Percentiles rank a stretch among this genome's conserved stretches.
These are phyloP conservation scores for Colletotrichum sp. DNA, from an alignment of 2,329 filamentous ascomycete genomes.

Conservation along the genomic window DNA sequence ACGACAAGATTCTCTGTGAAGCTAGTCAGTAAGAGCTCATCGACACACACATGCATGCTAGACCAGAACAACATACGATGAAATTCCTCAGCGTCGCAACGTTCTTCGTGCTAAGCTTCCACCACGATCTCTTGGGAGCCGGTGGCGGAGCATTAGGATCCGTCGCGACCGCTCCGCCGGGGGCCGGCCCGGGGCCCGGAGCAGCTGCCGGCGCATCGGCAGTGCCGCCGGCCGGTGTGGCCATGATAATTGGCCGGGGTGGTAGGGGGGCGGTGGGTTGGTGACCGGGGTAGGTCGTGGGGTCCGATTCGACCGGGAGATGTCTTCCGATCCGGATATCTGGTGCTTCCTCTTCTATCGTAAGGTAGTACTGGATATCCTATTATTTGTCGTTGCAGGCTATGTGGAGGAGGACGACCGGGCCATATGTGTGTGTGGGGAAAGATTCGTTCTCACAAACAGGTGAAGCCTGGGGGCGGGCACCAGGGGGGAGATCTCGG, in stretches of 20 bases:
- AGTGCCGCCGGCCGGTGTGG: slow-evolving; percentile 15
- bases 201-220: slow-evolving; percentile 1
- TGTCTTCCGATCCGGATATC: background rate
- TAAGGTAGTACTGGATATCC: background rate
- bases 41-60: background rate
- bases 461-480: background rate
- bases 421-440: slow-evolving; percentile 10
- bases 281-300: background rate
- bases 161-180: background rate
- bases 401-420: slow-evolving; percentile 12
- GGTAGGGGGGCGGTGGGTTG: background rate
- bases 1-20: slow-evolving; percentile 2
- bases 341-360: background rate
- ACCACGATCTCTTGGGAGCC: slow-evolving; percentile 7
- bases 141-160: background rate
- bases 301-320: background rate
- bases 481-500: background rate
- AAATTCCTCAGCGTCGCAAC: slow-evolving; percentile 15
- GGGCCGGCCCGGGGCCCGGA: background rate
- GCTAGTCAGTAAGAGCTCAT: background rate
- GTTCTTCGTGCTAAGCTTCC: slow-evolving; percentile 14
- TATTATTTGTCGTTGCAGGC: background rate
- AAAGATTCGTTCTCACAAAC: background rate
- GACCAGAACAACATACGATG: background rate
- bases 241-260: slow-evolving; percentile 1